phyloP scores from a whole-genome alignment of 2,329 filamentous ascomycete species.

The Byssochlamys sp. region DNA sequence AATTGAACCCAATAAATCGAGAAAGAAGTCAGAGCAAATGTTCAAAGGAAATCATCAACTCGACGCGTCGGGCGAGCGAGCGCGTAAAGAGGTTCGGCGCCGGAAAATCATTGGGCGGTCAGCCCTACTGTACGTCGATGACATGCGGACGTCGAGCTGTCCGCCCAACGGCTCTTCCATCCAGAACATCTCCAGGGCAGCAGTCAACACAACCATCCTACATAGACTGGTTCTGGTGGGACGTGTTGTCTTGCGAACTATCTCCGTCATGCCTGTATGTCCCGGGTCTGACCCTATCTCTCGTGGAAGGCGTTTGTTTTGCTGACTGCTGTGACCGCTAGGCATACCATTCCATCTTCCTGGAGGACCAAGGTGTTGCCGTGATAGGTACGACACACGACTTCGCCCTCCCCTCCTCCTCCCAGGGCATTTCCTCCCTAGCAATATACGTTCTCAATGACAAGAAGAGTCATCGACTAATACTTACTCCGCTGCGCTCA shows the following conservation, averaged over 20 bases:
- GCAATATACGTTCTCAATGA: not conserved
- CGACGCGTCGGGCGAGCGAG: slow-evolving; percentile 22
- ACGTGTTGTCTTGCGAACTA: slow-evolving; percentile 2
- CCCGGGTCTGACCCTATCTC: not conserved
- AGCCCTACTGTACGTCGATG: slow-evolving; percentile 9
- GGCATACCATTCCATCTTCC: slow-evolving; percentile 98
- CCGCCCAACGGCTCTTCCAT: not conserved
- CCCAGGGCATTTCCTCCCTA: not conserved
- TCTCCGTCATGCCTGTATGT: slow-evolving; percentile 40
- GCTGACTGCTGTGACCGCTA: slow-evolving; percentile 27
- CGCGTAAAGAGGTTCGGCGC: slow-evolving; percentile 34
- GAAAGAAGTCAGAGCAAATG: not conserved
- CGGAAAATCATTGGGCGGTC: slow-evolving; percentile 25
- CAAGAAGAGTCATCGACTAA: not conserved
- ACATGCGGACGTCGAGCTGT: slow-evolving; percentile 12
- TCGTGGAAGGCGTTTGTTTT: not conserved
- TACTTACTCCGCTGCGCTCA: slow-evolving; percentile 11
- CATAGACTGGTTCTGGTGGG: slow-evolving; percentile 14
- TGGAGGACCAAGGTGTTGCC: slow-evolving; percentile 63
- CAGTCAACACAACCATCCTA: slow-evolving; percentile 6
- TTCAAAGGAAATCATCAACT: not conserved
- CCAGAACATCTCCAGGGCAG: slow-evolving; percentile 1
- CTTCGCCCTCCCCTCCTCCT: not conserved
- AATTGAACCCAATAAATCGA: not conserved
- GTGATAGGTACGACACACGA: slow-evolving; percentile 45